phyloP scores from a whole-genome alignment of 2,329 filamentous ascomycete genomes.

The Trichoderma atrobrunneum region DNA sequence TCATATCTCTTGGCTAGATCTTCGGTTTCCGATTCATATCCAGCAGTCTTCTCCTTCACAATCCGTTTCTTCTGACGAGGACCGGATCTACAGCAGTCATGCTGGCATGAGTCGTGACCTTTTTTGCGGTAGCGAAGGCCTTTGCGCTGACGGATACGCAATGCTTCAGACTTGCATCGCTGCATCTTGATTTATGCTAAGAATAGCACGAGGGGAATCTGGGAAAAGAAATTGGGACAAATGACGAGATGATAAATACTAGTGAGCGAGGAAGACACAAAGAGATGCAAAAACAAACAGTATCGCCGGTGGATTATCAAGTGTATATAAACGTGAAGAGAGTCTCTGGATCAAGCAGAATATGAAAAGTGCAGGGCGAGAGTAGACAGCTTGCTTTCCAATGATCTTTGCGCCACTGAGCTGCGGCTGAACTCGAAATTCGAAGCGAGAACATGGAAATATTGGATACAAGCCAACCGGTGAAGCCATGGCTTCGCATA shows the following conservation, averaged over 20 bases:
- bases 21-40: neutral
- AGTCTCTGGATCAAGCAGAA: neutral
- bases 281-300: neutral
- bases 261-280: neutral
- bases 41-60: neutral
- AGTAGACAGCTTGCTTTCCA: neutral
- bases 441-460: neutral
- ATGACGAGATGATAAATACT: neutral
- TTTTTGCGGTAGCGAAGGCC: neutral
- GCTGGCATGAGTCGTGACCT: neutral
- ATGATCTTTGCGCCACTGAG: neutral
- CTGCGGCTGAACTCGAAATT: neutral
- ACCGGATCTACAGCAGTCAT: neutral
- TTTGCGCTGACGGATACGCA: neutral
- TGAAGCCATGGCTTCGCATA: neutral
- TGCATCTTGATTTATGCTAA: neutral
- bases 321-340: neutral
- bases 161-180: neutral
- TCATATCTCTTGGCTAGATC: neutral
- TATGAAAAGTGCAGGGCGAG: neutral
- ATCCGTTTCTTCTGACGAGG: neutral
- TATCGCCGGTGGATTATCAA: neutral
- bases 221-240: neutral
- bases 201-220: neutral
- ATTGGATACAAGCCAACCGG: neutral